Conservation (phyloP, 805 yeast species). For the Saccharomyces eubayanus region DNA sequence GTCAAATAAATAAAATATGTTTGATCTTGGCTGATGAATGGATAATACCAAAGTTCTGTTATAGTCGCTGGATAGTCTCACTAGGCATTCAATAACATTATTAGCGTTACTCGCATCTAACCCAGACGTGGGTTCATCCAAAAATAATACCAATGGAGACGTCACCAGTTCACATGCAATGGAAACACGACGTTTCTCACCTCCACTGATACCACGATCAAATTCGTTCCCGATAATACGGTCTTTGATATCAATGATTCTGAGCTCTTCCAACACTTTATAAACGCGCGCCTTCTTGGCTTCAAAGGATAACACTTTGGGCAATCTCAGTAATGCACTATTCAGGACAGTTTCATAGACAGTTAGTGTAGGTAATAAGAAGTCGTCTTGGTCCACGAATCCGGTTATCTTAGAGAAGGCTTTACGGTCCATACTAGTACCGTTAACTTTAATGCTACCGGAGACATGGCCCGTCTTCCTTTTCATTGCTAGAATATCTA, state of each 20-base stretch:
- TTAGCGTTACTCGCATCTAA: constrained; percentile 88
- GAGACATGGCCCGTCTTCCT: constrained; percentile 62
- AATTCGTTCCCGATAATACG: constrained; percentile 82
- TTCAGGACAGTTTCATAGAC: constrained; percentile 93
- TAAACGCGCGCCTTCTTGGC: constrained; percentile 72
- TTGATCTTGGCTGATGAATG: constrained; percentile 94
- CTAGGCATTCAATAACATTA: constrained; percentile 80
- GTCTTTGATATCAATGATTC: constrained; percentile 77
- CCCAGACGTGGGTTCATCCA: constrained; percentile 95
- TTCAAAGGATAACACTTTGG: constrained; percentile 62
- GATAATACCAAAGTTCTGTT: constrained; percentile 86
- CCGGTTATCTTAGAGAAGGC: constrained; percentile 68
- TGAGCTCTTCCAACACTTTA: constrained; percentile 77
- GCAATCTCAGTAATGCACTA: constrained; percentile 82
- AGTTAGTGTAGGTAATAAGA: constrained; percentile 81
- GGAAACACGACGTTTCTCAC: constrained; percentile 82
- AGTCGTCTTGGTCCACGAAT: constrained; percentile 94
- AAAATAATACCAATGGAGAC: constrained; percentile 69
- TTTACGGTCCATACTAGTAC: constrained; percentile 33
- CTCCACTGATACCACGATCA: constrained; percentile 79
- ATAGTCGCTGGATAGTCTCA: constrained; percentile 67
- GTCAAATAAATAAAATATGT: constrained; percentile 87
- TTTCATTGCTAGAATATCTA: constrained; percentile 87
- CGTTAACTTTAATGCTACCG: constrained; percentile 74
- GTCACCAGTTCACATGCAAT: constrained; percentile 92